Conservation (phyloP, 345 rosid genomes). For the Noccaea caerulescens region DNA sequence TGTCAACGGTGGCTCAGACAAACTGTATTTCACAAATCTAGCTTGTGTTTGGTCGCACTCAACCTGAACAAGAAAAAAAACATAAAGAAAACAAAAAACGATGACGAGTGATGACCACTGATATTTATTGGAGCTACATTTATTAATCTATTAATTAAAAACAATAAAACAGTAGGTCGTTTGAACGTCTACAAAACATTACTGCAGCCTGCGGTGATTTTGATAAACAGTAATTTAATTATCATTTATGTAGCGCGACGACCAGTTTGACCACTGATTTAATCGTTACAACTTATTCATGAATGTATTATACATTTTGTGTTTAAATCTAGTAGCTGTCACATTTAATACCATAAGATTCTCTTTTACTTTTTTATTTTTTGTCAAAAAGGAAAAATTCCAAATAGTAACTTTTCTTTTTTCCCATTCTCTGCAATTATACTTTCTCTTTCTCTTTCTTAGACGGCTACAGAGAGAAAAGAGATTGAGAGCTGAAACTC, state of each 20-base stretch:
- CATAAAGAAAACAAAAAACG: constrained; percentile 1
- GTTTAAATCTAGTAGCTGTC: constrained; percentile 28
- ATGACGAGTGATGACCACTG: not conserved
- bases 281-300: constrained; percentile 34
- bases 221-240: not conserved
- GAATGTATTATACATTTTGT: no score
- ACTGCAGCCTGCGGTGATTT: constrained; percentile 1
- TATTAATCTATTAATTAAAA: not conserved
- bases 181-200: constrained; percentile 16
- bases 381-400: constrained; percentile 26
- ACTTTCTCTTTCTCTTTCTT: constrained; percentile 24
- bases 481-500: constrained; percentile 13
- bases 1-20: constrained; percentile 32
- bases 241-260: constrained; percentile 1
- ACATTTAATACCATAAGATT: constrained; percentile 34
- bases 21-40: not conserved
- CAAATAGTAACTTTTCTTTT: constrained; percentile 6
- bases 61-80: constrained; percentile 18
- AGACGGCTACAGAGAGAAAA: constrained; percentile 35
- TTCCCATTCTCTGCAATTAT: not conserved
- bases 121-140: not conserved
- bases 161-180: constrained; percentile 3
- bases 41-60: constrained; percentile 18
- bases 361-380: constrained; percentile 11
- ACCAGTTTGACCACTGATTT: constrained; percentile 3